Conservation (phyloP, 2,329 filamentous ascomycete genomes). For the Botrytis porri region DNA sequence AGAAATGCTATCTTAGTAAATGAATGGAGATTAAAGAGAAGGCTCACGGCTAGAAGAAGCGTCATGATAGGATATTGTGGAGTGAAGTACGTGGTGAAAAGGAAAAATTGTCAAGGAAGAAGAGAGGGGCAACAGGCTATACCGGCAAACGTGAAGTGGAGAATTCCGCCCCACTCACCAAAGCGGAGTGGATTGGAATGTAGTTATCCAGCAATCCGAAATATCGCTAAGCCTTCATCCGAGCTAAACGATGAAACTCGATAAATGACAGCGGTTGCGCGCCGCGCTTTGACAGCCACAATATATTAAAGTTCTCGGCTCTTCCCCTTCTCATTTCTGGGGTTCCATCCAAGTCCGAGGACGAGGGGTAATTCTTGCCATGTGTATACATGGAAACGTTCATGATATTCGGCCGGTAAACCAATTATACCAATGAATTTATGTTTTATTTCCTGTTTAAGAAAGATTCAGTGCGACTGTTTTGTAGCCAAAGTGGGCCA, state of each 20-base stretch:
- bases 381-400: neutral
- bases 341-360: neutral
- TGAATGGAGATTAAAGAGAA: neutral
- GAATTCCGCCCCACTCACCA: neutral
- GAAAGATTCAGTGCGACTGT: neutral
- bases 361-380: neutral
- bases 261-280: slow-evolving; percentile 12
- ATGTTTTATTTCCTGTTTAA: neutral
- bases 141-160: neutral
- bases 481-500: neutral
- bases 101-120: slow-evolving; percentile 1
- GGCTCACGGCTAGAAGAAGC: neutral
- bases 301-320: neutral
- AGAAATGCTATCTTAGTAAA: neutral
- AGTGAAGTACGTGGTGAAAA: neutral
- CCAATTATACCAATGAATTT: neutral
- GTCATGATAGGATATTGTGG: neutral
- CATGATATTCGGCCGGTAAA: neutral
- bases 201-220: neutral
- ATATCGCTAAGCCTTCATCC: neutral
- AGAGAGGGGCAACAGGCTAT: neutral
- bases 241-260: neutral
- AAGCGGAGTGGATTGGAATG: neutral
- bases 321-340: neutral
- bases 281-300: slow-evolving; percentile 1